A percentile compares a stretch with the other conserved stretches of the same genome.
Evolutionary conservation across 495 filamentous ascomycete species (phyloP).

Genomic region (Pyrenula massariospora): DNA sequence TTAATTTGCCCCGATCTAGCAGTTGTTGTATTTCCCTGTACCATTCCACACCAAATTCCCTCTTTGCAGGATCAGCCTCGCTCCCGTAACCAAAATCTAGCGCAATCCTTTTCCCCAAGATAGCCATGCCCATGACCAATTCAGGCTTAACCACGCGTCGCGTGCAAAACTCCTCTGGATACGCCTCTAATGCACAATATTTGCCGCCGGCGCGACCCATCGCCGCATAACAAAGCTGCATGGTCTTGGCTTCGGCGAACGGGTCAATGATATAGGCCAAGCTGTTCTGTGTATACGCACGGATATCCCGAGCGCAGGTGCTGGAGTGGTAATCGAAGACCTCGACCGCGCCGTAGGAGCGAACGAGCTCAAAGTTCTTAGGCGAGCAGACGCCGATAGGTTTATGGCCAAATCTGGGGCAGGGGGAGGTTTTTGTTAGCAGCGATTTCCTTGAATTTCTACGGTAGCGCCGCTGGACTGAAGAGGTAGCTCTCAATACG

Average conservation of each 20-base stretch:
- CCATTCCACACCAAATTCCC: conserved; percentile 8
- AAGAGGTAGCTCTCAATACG: too few relatives aligned
- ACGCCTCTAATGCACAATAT: too few relatives aligned
- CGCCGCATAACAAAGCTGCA: conserved; percentile 24
- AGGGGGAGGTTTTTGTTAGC: too few relatives aligned
- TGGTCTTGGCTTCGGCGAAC: conserved; percentile 22
- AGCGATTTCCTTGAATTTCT: too few relatives aligned
- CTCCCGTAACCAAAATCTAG: not conserved
- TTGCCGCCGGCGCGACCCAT: conserved; percentile 31
- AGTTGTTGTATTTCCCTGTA: conserved; percentile 9
- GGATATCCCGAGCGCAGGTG: conserved; percentile 29
- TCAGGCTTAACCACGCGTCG: too few relatives aligned
- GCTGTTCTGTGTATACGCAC: conserved; percentile 18
- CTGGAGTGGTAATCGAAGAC: conserved; percentile 43
- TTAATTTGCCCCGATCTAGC: conserved; percentile 13
- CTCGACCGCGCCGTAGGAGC: conserved; percentile 33
- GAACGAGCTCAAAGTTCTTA: conserved; percentile 40
- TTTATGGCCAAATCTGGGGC: too few relatives aligned
- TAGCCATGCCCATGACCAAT: conserved; percentile 18
- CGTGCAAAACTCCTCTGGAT: too few relatives aligned
- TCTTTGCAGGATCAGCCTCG: conserved; percentile 3
- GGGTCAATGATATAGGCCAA: conserved; percentile 29
- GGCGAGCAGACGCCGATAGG: conserved; percentile 44
- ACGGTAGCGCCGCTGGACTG: too few relatives aligned
- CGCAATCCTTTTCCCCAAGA: conserved; percentile 9